A percentile compares a stretch with the other conserved stretches of the same genome.
These are phyloP conservation scores for Skeletonema grethae DNA, from an alignment of 108 stramenopile genomes.

Conservation along the genomic window DNA sequence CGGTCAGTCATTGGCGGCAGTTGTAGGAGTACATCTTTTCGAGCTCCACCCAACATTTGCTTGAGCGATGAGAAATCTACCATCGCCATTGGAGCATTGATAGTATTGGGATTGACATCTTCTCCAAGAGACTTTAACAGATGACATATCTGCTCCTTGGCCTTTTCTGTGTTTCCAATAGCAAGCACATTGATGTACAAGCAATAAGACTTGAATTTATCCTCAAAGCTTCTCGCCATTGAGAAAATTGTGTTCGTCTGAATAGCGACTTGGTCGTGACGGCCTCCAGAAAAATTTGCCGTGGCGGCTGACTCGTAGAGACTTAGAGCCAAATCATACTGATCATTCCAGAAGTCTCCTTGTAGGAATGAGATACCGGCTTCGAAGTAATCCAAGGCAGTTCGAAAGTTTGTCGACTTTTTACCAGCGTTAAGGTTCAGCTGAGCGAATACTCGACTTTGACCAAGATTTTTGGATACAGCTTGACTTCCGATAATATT, in stretches of 20 bases:
- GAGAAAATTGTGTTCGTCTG: conserved; percentile 7
- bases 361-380: conserved; percentile 15
- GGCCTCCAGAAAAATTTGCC: conserved; percentile 7
- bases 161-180: conserved; percentile 1
- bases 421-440: conserved; percentile 14
- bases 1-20: conserved; percentile 19
- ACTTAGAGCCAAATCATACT: neutral
- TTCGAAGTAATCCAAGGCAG: conserved; percentile 9
- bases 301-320: neutral
- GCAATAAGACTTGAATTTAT: conserved; percentile 17
- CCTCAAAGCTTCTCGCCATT: conserved; percentile 7
- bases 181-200: conserved; percentile 13
- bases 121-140: conserved; percentile 11
- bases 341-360: conserved; percentile 6
- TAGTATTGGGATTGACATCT: conserved; percentile 5
- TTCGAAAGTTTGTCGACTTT: conserved; percentile 12
- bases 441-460: conserved; percentile 18
- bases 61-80: conserved; percentile 9
- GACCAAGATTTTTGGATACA: conserved; percentile 4
- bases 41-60: conserved; percentile 10
- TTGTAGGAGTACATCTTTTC: conserved; percentile 11
- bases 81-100: conserved; percentile 9
- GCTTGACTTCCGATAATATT: conserved; percentile 6
- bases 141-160: conserved; percentile 8
- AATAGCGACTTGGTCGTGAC: neutral